A percentile compares a stretch with the other conserved stretches of the same genome.
phyloP scores from a whole-genome alignment of 1,139 yeast species.

The Yarrowia galli region DNA sequence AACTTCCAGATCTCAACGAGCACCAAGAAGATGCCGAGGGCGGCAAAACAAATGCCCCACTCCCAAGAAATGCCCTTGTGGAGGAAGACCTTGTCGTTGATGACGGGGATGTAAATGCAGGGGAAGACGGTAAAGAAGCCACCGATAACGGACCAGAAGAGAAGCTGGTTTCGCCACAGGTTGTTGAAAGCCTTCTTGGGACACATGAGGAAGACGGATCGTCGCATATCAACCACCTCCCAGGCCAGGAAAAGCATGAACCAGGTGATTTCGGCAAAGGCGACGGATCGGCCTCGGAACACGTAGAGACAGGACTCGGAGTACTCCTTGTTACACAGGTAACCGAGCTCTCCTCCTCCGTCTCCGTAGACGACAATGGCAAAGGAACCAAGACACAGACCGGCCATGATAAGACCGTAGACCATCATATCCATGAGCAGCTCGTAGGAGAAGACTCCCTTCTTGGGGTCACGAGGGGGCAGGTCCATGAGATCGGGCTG shows the following conservation, averaged over 20 bases:
- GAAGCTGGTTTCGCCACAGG: conserved; percentile 78
- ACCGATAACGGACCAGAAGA: conserved; percentile 81
- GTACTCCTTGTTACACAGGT: conserved; percentile 63
- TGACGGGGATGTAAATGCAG: conserved; percentile 85
- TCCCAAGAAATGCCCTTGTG: conserved; percentile 79
- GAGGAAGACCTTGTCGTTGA: conserved; percentile 76
- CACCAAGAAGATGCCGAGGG: conserved; percentile 63
- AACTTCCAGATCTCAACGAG: conserved; percentile 75
- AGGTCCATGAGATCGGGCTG: conserved; percentile 68
- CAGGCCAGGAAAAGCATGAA: conserved; percentile 85
- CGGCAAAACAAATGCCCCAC: conserved; percentile 82
- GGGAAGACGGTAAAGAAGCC: conserved; percentile 83
- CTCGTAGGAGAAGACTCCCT: conserved; percentile 72
- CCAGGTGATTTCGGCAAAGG: conserved; percentile 92
- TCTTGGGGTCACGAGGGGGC: conserved; percentile 66
- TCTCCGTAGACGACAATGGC: conserved; percentile 65
- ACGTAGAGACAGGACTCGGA: conserved; percentile 65
- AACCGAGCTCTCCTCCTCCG: conserved; percentile 74
- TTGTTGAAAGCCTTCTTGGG: conserved; percentile 67
- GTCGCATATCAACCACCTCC: conserved; percentile 83
- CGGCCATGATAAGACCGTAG: conserved; percentile 79
- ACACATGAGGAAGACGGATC: conserved; percentile 71
- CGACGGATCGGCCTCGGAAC: conserved; percentile 78
- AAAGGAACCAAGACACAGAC: conserved; percentile 72
- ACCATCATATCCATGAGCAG: conserved; percentile 74